Conservation (phyloP, 371 early-diverging fungal genomes). For the Dinochytrium kinnereticum region DNA sequence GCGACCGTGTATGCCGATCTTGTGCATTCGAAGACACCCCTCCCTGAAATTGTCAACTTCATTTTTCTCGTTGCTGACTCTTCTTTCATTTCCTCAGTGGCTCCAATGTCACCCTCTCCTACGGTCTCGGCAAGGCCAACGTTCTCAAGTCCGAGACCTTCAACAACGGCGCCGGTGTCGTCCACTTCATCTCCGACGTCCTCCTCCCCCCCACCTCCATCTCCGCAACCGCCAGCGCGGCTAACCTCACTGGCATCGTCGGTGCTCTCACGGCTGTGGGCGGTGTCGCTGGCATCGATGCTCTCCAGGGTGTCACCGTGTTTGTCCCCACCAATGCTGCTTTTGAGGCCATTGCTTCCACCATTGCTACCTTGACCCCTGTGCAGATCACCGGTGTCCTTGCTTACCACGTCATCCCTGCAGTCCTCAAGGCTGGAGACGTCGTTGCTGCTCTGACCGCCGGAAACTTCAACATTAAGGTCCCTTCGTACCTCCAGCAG, state of each 20-base stretch:
- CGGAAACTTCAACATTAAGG: slow-evolving; percentile 27
- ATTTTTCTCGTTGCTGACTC: too few relatives aligned
- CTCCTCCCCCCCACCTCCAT: slow-evolving; percentile 25
- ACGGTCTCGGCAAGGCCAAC: slow-evolving; percentile 11
- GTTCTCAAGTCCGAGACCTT: slow-evolving; percentile 21
- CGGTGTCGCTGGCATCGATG: slow-evolving; percentile 30
- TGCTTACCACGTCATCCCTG: slow-evolving; percentile 38
- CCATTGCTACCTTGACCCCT: slow-evolving; percentile 30
- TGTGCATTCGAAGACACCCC: not conserved
- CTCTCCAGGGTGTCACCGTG: slow-evolving; percentile 32
- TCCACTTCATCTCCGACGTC: slow-evolving; percentile 30
- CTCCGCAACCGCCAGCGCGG: slow-evolving; percentile 21
- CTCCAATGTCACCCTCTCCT: not conserved
- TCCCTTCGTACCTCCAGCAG: not conserved
- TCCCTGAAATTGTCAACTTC: not conserved
- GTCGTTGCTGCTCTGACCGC: slow-evolving; percentile 26
- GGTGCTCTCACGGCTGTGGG: slow-evolving; percentile 16
- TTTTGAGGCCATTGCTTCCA: slow-evolving; percentile 38
- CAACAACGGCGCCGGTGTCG: slow-evolving; percentile 23
- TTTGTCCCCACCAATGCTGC: slow-evolving; percentile 43
- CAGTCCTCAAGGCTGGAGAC: slow-evolving; percentile 28
- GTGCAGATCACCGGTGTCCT: slow-evolving; percentile 38
- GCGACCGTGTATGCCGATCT: too few relatives aligned
- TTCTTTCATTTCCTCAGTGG: too few relatives aligned
- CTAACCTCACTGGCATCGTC: slow-evolving; percentile 24